Base-by-base conservation (phyloP, 2,329 filamentous ascomycete species). In the Tolypocladium cylindrosporum region DNA sequence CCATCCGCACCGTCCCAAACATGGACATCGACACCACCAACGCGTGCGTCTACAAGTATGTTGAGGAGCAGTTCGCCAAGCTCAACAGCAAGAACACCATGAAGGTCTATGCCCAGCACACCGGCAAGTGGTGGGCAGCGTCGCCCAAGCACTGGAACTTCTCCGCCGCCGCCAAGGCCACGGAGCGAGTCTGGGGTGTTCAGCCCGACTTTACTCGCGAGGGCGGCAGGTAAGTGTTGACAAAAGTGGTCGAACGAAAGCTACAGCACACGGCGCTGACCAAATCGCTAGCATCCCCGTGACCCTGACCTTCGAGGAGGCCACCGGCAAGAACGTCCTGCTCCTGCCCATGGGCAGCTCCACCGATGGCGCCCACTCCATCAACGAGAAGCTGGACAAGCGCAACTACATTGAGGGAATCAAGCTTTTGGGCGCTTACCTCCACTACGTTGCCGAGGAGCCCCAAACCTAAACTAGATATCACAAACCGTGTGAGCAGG, bases 81-180 rank as follows among this genome's bases (percentile, higher is more conserved):
- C 82, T 97, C 40, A 84, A 85, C 64, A 94, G 88, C 75, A 99
- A 99, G 82, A 99, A 99, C 80, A 91, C 81, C 19, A 75, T 96
- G 69, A 89, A 90, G 67, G 86, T 91, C 56, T 86, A 81, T 70
- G 81, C 92, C 59, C 87, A 93, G 75, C 94, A 99, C 79, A 87
- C 86, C 60, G 94, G 94, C 66, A 97, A 97, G 77, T 99, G 94
- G 94, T 99, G 94, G 94, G 91, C 96, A 54, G 91, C 95, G 53
- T 92, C 89, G 70, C 93, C 94, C 37, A 94, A 96, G 77, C 93
- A 99, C 82, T 97, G 94, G 91, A 99, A 99, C 82, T 99, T 97
- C 77, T 84, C 86, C 37, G 93, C 93, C 34, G 94, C 94, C 16
- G 85, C 88, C 69, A 97, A 96, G 82, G 94, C 94, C n/a, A 91